Evolutionary conservation across 139 green algal genomes (phyloP).

Genomic region (Dunaliella primolecta): DNA sequence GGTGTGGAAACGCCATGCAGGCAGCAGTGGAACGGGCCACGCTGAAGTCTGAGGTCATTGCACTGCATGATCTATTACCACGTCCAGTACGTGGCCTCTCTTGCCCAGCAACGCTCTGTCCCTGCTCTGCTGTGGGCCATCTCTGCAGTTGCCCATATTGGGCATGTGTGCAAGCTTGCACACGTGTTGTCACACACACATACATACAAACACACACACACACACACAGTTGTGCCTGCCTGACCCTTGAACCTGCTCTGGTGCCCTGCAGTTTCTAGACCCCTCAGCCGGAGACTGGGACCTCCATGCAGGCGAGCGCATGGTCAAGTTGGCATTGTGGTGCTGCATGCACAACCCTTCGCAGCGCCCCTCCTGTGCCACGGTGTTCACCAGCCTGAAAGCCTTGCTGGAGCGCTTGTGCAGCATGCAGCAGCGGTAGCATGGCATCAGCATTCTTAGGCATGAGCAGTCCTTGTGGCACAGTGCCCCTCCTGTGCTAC

Average conservation of each 20-base stretch:
- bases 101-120: too few species aligned
- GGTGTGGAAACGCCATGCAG: slow-evolving; percentile 16
- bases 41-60: too few species aligned
- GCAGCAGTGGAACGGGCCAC: slow-evolving; percentile 24
- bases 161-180: too few species aligned
- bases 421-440: too few species aligned
- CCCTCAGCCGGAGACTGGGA: slow-evolving; percentile 28
- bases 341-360: slow-evolving; percentile 82
- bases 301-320: slow-evolving; percentile 24
- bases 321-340: slow-evolving; percentile 45
- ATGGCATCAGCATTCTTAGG: too few species aligned
- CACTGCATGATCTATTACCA: too few species aligned
- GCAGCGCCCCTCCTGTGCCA: slow-evolving; percentile 57
- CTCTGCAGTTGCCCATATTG: too few species aligned
- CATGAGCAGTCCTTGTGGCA: too few species aligned
- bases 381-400: neutral
- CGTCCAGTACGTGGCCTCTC: too few species aligned
- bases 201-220: neutral
- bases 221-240: too few species aligned
- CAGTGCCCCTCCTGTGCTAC: slow-evolving; percentile 55
- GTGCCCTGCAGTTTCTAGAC: slow-evolving; percentile 39
- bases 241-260: too few species aligned
- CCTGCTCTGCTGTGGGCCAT: too few species aligned
- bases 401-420: neutral
- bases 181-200: neutral